Percentiles rank a stretch among this genome's conserved stretches.
These are phyloP conservation scores for Gaeumannomyces sp. DNA, from an alignment of 2,329 filamentous ascomycete genomes.

Conservation along the genomic window DNA sequence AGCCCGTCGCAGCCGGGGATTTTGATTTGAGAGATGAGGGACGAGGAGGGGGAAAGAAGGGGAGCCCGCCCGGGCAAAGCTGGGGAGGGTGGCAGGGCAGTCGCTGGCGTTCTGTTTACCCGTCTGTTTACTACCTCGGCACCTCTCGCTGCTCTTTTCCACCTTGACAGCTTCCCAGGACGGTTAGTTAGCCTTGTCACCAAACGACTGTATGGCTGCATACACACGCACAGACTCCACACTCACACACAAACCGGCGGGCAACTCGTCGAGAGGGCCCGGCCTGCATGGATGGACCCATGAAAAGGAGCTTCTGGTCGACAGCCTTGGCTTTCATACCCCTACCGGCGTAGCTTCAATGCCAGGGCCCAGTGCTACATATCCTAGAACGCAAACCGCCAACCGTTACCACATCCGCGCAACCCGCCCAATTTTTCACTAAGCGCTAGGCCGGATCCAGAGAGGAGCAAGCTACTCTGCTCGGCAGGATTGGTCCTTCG, in stretches of 20 bases:
- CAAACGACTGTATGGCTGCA: background rate
- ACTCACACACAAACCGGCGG: background rate
- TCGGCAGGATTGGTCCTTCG: background rate
- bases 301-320: background rate
- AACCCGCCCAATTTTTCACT: background rate
- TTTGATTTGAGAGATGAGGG: background rate
- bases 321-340: background rate
- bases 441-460: background rate
- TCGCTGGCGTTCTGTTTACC: background rate
- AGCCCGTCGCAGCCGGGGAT: background rate
- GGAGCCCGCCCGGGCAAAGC: too few species aligned
- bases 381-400: background rate
- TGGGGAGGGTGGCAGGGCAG: background rate
- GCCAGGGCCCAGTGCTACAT: background rate
- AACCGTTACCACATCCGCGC: conserved; percentile 1
- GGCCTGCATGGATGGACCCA: background rate
- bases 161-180: background rate
- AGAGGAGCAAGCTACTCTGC: background rate
- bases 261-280: background rate
- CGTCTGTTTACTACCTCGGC: too few species aligned
- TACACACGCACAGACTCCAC: too few species aligned
- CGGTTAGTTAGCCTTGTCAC: background rate
- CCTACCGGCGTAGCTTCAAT: background rate
- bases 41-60: background rate
- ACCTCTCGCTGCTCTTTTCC: background rate